Conservation (phyloP, 305 asterid species). For the Fraxinus sp. region DNA sequence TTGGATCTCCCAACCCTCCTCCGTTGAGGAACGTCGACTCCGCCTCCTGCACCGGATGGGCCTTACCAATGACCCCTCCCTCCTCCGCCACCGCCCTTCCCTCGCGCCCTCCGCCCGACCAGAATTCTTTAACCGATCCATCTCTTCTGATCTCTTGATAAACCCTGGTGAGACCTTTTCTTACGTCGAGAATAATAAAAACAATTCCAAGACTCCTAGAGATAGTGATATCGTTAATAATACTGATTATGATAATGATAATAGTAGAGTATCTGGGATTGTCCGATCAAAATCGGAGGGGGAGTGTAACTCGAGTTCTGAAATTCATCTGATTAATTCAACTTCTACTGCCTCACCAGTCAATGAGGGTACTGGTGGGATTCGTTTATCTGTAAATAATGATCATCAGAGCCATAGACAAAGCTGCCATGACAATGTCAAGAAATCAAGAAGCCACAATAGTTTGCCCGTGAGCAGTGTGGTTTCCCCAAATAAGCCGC, state of each 20-base stretch:
- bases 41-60: constrained; percentile 83
- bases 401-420: constrained; percentile 24
- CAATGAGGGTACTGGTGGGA: constrained; percentile 28
- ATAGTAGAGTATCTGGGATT: constrained; percentile 32
- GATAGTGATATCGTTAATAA: neutral
- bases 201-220: constrained; percentile 9
- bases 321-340: constrained; percentile 28
- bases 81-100: constrained; percentile 55
- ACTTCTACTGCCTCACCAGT: constrained; percentile 17
- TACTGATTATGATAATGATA: constrained; percentile 17
- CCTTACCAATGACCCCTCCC: constrained; percentile 63
- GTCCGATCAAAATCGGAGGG: constrained; percentile 64
- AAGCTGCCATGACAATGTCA: constrained; percentile 26
- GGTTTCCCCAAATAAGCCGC: constrained; percentile 68
- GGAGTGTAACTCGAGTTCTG: constrained; percentile 36
- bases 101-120: constrained; percentile 28
- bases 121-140: constrained; percentile 28
- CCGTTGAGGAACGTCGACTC: constrained; percentile 82
- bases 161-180: constrained; percentile 36
- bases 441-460: constrained; percentile 42
- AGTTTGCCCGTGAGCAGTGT: constrained; percentile 39
- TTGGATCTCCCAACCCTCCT: constrained; percentile 88
- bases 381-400: constrained; percentile 41
- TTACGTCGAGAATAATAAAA: neutral
- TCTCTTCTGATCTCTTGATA: constrained; percentile 40